Conservation (phyloP, 768 basidiomycete species). For the Termitomyces sp. region DNA sequence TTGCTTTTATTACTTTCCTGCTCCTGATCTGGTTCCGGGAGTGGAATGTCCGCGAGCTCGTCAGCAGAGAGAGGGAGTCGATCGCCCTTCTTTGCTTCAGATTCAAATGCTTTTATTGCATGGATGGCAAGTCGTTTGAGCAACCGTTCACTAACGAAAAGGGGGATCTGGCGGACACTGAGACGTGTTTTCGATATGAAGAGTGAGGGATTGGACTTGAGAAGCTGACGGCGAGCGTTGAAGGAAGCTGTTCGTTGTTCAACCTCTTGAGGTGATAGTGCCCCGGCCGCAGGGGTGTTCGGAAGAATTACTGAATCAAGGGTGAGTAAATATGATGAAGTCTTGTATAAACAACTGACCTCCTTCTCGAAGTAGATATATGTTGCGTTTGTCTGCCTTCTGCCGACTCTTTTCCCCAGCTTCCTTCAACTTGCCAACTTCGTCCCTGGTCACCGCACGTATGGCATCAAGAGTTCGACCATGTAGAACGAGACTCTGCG, state of each 20-base stretch:
- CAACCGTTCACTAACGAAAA: conserved; percentile 85
- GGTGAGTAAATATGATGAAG: not conserved
- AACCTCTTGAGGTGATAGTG: conserved; percentile 69
- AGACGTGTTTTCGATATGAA: conserved; percentile 95
- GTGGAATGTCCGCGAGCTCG: conserved; percentile 54
- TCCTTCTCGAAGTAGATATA: conserved; percentile 95
- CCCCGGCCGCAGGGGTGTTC: conserved; percentile 74
- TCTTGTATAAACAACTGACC: conserved; percentile 43
- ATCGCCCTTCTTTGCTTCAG: conserved; percentile 62
- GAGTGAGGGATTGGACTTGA: conserved; percentile 89
- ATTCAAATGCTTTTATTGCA: conserved; percentile 73
- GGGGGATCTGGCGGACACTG: conserved; percentile 88
- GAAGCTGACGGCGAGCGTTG: conserved; percentile 76
- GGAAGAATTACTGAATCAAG: conserved; percentile 75
- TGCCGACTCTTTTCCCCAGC: conserved; percentile 80
- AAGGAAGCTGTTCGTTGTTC: conserved; percentile 84
- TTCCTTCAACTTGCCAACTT: conserved; percentile 85
- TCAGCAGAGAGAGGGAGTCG: conserved; percentile 66
- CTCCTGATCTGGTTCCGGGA: conserved; percentile 9
- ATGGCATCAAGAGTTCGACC: conserved; percentile 91
- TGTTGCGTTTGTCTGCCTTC: conserved; percentile 92
- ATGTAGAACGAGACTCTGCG: conserved; percentile 81
- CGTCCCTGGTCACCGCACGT: conserved; percentile 85
- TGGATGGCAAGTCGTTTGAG: conserved; percentile 86
- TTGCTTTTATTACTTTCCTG: conserved; percentile 20